Conservation (phyloP, 768 basidiomycete genomes). For the Psilocybe cyanescens region DNA sequence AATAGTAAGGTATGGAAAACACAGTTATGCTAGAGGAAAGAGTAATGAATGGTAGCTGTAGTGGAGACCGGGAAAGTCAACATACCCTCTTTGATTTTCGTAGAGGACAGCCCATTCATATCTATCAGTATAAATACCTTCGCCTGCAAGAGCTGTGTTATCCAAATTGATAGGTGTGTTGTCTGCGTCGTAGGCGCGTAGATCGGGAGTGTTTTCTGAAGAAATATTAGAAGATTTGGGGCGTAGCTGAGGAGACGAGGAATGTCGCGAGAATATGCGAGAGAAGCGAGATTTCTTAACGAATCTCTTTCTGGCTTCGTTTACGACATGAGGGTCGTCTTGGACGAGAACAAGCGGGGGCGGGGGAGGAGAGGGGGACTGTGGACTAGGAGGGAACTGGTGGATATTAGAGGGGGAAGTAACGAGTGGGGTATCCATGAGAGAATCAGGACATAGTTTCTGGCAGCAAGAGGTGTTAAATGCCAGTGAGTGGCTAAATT, state of each 20-base stretch:
- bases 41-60: slow-evolving; percentile 9
- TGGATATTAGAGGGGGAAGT: slow-evolving; percentile 5
- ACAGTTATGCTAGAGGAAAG: slow-evolving; percentile 51
- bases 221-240: slow-evolving; percentile 1
- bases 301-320: slow-evolving; percentile 52
- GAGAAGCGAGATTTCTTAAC: slow-evolving; percentile 32
- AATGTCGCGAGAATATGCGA: slow-evolving; percentile 38
- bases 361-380: slow-evolving; percentile 24
- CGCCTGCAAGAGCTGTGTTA: slow-evolving; percentile 23
- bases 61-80: not conserved
- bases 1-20: slow-evolving; percentile 77
- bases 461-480: not conserved
- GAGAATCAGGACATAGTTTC: slow-evolving; percentile 12
- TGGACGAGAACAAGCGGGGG: slow-evolving; percentile 41
- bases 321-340: slow-evolving; percentile 41
- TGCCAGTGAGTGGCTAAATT: not conserved
- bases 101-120: slow-evolving; percentile 82
- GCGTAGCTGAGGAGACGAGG: slow-evolving; percentile 20
- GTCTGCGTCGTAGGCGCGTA: slow-evolving; percentile 6
- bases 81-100: slow-evolving; percentile 84
- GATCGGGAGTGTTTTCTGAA: not conserved
- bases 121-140: slow-evolving; percentile 44
- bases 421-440: slow-evolving; percentile 14
- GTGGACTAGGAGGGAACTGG: slow-evolving; percentile 12
- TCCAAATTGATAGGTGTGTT: slow-evolving; percentile 36